Evolutionary conservation across 805 yeast genomes (phyloP), one percentile per base, ranked within the genome.

Genomic region (Ogataea wickerhamii): DNA sequence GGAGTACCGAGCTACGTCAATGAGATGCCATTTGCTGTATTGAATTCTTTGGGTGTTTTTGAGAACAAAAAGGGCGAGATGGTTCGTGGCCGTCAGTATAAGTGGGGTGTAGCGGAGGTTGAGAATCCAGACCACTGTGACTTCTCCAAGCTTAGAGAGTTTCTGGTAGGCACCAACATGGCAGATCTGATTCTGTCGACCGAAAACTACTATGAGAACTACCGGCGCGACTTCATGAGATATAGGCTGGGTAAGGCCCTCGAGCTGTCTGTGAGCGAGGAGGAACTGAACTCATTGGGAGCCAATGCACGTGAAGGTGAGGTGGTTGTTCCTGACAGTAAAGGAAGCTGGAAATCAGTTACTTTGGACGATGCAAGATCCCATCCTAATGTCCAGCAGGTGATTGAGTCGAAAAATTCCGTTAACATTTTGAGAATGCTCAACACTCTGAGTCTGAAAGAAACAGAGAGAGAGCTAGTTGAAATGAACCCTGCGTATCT

Each of bases 41-140:
- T 89, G 43, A 82, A 88, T 16, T 76, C 94, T 2, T 80, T 71
- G 45, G 69, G 71, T 8, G 63, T 61, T 37, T 72, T 70, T 22
- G 49, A 54, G 32, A 70, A 70, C 35, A 49, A 60, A 3, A 63
- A 64, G 7, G 79, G 80, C 7, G 61, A 70, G 22, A 44, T 61
- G 3, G 84, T 84, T 20, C 70, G 83, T 45, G 95, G 93, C 13
- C 73, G 96, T 53, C 71, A 73, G 53, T 89, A 87, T 64, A 71
- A 67, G 13, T 89, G 96, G 96, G 97, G 97, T 0, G 60, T 75
- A 17, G 85, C 86, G 11, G 95, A 88, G 55, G 83, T 86, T 28
- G 95, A 85, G 53, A 82, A 87, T 57, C 74, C 73, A 14, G 60
- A 66, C 6, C 88, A 83, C 59, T 86, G 95, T 61, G 96, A 91